Base-by-base conservation (phyloP, 1,284 basidiomycete species). In the Jaminaea rosea region DNA sequence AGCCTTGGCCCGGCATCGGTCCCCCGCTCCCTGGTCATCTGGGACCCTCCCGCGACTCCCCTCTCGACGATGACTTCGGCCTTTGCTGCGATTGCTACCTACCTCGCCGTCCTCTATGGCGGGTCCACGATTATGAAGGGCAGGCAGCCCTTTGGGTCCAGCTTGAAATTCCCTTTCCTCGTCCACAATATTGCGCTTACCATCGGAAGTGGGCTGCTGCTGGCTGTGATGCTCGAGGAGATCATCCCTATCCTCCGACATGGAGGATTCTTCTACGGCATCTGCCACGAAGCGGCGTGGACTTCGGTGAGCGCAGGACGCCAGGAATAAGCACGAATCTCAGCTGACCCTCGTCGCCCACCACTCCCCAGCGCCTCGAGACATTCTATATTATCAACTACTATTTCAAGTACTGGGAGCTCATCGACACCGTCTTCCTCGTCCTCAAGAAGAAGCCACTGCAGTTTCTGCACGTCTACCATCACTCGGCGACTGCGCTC, bases 381-480 rank as follows among this genome's bases (percentile, higher is more conserved):
- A 74, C 73, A 2, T 94, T 88, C 79, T 97, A 97, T 80, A 90
- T 97, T 80, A 81, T 97, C 80, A 98, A 97, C 80, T 98, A 97
- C 79, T 67, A 63, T 58, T 52, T 11, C 21, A 21, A 4, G 15
- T 21, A 51, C 53, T 58, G 53, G 52, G 92, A 97, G 78, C 82
- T 96, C 53, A 75, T 93, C 58, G 93, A 97, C 80, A 96, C 93
- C 5, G 81, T 94, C 60, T 97, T 97, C 81, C 83, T 98, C 63
- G 88, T 88, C n/a, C 78, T 93, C 69, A 97, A 96, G 83, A 96
- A 96, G 81, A 96, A 97, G 78, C 88, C 89, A 26, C 80, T 97
- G 49, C 44, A 93, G 87, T 97, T 97, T 79, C 79, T 98, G 60
- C 93, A 98, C 76, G 92, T 97, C 65, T 97, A 94, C 80, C 93